These are phyloP conservation scores for Ceratocystis papillata DNA, from an alignment of 2,329 filamentous ascomycete genomes.

Conservation along the genomic window DNA sequence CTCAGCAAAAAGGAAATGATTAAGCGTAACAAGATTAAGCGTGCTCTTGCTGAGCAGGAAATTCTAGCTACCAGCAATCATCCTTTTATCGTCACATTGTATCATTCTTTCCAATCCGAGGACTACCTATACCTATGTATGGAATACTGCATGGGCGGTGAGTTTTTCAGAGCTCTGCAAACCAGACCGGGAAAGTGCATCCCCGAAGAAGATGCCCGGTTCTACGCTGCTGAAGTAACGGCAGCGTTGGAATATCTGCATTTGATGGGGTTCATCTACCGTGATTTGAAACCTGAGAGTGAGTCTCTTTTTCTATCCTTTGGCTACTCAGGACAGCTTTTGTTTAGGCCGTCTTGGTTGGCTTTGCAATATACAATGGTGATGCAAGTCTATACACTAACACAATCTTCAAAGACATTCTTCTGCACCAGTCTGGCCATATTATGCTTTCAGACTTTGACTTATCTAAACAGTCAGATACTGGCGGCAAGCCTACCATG, in stretches of 20 bases:
- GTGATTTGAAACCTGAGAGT: slow-evolving; percentile 97
- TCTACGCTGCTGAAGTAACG: slow-evolving; percentile 95
- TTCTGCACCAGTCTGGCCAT: slow-evolving; percentile 96
- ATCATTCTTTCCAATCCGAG: slow-evolving; percentile 98
- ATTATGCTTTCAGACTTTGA: slow-evolving; percentile 99
- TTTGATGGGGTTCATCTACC: slow-evolving; percentile 98
- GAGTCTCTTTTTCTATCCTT: slow-evolving; percentile 34
- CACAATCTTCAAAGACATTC: slow-evolving; percentile 56
- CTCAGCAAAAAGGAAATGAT: slow-evolving; percentile 99
- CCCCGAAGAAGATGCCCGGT: slow-evolving; percentile 88
- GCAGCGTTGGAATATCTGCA: slow-evolving; percentile 94
- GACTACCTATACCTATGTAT: slow-evolving; percentile 99
- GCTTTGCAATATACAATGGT: not conserved
- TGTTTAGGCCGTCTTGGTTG: not conserved
- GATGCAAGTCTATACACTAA: slow-evolving; percentile 19
- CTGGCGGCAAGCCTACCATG: slow-evolving; percentile 94
- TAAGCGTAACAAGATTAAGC: slow-evolving; percentile 99
- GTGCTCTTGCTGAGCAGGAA: slow-evolving; percentile 92
- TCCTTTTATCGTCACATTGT: slow-evolving; percentile 95
- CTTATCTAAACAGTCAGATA: slow-evolving; percentile 91
- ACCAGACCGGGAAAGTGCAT: slow-evolving; percentile 96
- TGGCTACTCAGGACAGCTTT: not conserved
- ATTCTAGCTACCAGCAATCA: slow-evolving; percentile 98
- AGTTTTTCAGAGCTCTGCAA: slow-evolving; percentile 95
- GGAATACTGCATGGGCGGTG: slow-evolving; percentile 98